Base-by-base conservation (phyloP, 768 basidiomycete species). In the Suillus lakei region DNA sequence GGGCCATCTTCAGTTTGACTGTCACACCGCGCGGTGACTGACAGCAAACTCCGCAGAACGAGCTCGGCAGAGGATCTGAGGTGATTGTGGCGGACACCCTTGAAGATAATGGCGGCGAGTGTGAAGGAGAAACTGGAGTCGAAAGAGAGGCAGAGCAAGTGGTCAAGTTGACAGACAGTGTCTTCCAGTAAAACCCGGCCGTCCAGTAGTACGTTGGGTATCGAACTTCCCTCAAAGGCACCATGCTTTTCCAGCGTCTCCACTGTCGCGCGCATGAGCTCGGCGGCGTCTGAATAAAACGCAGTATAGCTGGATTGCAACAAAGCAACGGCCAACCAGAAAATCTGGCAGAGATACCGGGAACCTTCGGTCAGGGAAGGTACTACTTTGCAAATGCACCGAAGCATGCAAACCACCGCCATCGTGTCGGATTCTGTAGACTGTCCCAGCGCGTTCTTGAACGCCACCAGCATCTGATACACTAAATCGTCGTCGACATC, bases 401-500 rank as follows among this genome's bases (percentile, higher is more conserved):
- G 87, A 30, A 97, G 85, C 91, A 98, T 97, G 78, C 91, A 92
- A 67, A 92, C 88, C 28, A 96, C 86, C 0, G 93, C 84, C 53
- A 85, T 79, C 0, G 89, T 88, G 70, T 93, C 90, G 23, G 84
- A 82, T 70, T 91, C 90, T 36, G 85, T 86, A n/a, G 88, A 84
- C 69, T 89, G 87, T 12, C 78, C 74, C 21, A 97, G 78, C 0
- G 92, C 91, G 0, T 85, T 89, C 67, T 86, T 87, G 76, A 96
- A 89, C 1, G 96, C 93, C 7, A 96, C 91, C 10, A 96, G 86
- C 77, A 97, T 94, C 73, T 98, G 96, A 70, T 96, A 97, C 61
- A 97, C 81, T 68, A 96, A 87, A 73, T 98, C 96, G 67, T 96
- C 96, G 68, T 98, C 96, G 48, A 96, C 91, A 30, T 95, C 93